These are phyloP conservation scores for Cordyceps pruinosa DNA, from an alignment of 2,329 filamentous ascomycete genomes.

Conservation along the genomic window DNA sequence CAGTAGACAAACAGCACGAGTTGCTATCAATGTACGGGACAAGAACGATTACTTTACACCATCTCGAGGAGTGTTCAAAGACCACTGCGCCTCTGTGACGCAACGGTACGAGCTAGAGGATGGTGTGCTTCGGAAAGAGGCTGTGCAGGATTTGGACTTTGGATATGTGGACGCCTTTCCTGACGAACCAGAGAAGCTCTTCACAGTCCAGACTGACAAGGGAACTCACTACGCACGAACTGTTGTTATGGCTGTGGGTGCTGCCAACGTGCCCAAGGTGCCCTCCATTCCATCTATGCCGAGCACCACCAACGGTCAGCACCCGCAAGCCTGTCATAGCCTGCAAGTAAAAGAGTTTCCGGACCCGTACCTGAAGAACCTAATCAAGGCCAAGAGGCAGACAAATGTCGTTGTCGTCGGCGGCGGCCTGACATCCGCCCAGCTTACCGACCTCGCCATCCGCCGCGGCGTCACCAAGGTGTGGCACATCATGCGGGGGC, in stretches of 20 bases:
- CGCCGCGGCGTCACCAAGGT: constrained; percentile 59
- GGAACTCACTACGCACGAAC: constrained; percentile 49
- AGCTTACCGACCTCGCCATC: constrained; percentile 62
- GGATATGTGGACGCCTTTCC: constrained; percentile 39
- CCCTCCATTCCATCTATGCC: constrained; percentile 32
- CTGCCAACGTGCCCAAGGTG: constrained; percentile 52
- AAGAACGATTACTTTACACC: constrained; percentile 64
- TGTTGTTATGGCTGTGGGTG: constrained; percentile 65
- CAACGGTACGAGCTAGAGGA: constrained; percentile 41
- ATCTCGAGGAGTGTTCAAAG: constrained; percentile 52
- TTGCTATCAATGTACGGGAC: constrained; percentile 58
- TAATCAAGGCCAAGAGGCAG: constrained; percentile 34
- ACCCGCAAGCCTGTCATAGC: constrained; percentile 51
- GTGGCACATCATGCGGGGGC: constrained; percentile 60
- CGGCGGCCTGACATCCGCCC: constrained; percentile 69
- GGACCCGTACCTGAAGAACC: constrained; percentile 41
- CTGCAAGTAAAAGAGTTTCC: constrained; percentile 57
- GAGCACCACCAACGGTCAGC: constrained; percentile 12
- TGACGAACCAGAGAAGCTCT: constrained; percentile 47
- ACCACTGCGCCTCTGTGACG: constrained; percentile 53
- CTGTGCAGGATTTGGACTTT: constrained; percentile 55
- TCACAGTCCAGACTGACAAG: constrained; percentile 55
- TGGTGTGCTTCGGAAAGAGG: constrained; percentile 53
- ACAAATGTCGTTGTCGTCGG: constrained; percentile 66
- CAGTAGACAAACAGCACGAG: constrained; percentile 33